Conservation (phyloP, 192 early-diverging fungal genomes). For the Coemansia sp. region DNA sequence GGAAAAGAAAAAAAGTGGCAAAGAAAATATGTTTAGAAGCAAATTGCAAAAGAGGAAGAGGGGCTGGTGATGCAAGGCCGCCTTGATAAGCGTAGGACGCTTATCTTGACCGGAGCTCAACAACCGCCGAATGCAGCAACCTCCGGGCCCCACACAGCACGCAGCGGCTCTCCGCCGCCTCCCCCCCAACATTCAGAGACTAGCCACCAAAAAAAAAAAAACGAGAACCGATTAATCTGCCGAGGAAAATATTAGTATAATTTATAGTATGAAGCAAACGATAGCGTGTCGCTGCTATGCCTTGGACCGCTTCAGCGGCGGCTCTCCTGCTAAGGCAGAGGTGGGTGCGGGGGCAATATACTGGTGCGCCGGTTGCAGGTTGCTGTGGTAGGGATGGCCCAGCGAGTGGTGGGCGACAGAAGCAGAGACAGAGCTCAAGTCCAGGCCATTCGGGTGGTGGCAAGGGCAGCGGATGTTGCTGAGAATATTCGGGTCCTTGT, state of each 20-base stretch:
- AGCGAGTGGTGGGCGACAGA: background rate
- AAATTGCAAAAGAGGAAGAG: background rate
- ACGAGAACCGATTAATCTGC: background rate
- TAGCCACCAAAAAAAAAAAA: background rate
- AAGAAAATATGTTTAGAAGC: background rate
- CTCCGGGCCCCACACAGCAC: background rate
- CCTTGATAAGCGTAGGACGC: background rate
- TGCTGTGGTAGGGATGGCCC: background rate
- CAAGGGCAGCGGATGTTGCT: conserved; percentile 43
- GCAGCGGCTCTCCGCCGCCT: background rate
- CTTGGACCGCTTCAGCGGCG: conserved; percentile 17
- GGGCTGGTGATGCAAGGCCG: background rate
- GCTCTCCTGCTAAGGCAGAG: conserved; percentile 4
- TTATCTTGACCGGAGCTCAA: background rate
- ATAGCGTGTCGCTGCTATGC: conserved; percentile 4
- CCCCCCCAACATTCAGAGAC: conserved; percentile 1
- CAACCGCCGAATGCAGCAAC: background rate
- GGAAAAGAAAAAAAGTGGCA: background rate
- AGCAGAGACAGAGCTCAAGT: conserved; percentile 4
- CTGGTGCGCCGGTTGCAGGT: conserved; percentile 19
- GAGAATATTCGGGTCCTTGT: conserved; percentile 64
- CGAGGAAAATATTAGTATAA: background rate
- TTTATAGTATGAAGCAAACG: background rate
- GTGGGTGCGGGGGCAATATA: conserved; percentile 20
- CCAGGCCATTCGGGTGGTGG: conserved; percentile 52